Conservation (phyloP, 352 stramenopile genomes). For the Phytophthora foliorum region DNA sequence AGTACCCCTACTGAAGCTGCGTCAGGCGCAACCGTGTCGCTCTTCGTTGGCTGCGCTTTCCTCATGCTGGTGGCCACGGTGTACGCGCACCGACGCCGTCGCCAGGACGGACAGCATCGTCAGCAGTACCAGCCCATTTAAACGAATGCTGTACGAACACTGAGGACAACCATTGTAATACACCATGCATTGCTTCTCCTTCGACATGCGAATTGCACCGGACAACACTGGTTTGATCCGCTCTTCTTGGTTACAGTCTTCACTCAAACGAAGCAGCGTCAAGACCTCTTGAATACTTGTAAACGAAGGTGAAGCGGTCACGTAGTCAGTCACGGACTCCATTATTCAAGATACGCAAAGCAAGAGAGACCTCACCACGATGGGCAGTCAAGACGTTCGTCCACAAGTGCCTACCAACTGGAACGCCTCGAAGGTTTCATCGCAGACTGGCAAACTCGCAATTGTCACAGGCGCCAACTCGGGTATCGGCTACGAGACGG, state of each 20-base stretch:
- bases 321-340: not conserved
- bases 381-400: not conserved
- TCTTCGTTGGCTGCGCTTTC: conserved; percentile 39
- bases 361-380: not conserved
- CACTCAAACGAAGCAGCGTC: not conserved
- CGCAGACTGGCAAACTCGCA: conserved; percentile 21
- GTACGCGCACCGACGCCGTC: conserved; percentile 31
- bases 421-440: conserved; percentile 22
- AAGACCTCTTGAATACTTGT: not conserved
- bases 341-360: not conserved
- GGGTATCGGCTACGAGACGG: conserved; percentile 41
- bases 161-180: not conserved
- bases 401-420: conserved; percentile 14
- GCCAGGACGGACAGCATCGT: conserved; percentile 21
- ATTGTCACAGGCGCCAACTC: no score
- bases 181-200: not conserved
- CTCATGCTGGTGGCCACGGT: conserved; percentile 33
- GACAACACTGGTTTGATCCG: not conserved
- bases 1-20: conserved; percentile 14
- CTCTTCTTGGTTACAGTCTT: not conserved
- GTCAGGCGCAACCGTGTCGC: conserved; percentile 23
- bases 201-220: not conserved
- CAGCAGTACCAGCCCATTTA: conserved; percentile 37
- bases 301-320: not conserved
- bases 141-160: not conserved